Evolutionary conservation across 1,284 basidiomycete genomes (phyloP).

Genomic region (Austroboletus novae-zelandiae): DNA sequence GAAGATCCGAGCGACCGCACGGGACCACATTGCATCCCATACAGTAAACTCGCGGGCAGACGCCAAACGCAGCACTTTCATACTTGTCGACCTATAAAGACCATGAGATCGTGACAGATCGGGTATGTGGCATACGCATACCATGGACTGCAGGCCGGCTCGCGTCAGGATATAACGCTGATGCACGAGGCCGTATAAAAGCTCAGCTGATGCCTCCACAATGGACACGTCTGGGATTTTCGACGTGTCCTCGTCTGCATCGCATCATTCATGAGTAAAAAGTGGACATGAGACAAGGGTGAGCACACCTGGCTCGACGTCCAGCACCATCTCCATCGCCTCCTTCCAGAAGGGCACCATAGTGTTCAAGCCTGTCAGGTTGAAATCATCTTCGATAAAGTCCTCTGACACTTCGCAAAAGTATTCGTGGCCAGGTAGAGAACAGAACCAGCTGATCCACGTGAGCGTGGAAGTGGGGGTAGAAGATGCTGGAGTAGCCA

Average conservation of each 20-base stretch:
- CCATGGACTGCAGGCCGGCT: slow-evolving; percentile 94
- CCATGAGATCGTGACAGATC: slow-evolving; percentile 20
- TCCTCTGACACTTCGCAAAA: slow-evolving; percentile 98
- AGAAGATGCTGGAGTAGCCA: slow-evolving; percentile 59
- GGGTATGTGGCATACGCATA: slow-evolving; percentile 37
- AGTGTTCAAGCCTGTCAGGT: slow-evolving; percentile 91
- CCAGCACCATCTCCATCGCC: slow-evolving; percentile 99
- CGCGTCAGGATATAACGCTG: slow-evolving; percentile 96
- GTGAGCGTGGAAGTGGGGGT: slow-evolving; percentile 86
- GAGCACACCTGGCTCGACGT: slow-evolving; percentile 92
- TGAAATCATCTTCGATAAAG: slow-evolving; percentile 99
- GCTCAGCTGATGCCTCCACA: slow-evolving; percentile 95
- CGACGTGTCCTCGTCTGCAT: slow-evolving; percentile 85
- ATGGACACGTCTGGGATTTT: slow-evolving; percentile 95
- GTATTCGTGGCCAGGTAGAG: slow-evolving; percentile 97
- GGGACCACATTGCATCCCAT: slow-evolving; percentile 88
- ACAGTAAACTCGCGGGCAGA: slow-evolving; percentile 96
- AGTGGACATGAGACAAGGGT: slow-evolving; percentile 16
- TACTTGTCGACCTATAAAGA: slow-evolving; percentile 86
- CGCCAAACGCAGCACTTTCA: slow-evolving; percentile 89
- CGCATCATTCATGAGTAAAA: slow-evolving; percentile 11
- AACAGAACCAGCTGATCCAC: slow-evolving; percentile 99
- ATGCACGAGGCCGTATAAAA: slow-evolving; percentile 97
- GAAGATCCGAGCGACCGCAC: slow-evolving; percentile 93
- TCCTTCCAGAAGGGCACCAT: slow-evolving; percentile 99